Evolutionary conservation across 78 protist species (phyloP).

Genomic region (Goniomonas avonlea): DNA sequence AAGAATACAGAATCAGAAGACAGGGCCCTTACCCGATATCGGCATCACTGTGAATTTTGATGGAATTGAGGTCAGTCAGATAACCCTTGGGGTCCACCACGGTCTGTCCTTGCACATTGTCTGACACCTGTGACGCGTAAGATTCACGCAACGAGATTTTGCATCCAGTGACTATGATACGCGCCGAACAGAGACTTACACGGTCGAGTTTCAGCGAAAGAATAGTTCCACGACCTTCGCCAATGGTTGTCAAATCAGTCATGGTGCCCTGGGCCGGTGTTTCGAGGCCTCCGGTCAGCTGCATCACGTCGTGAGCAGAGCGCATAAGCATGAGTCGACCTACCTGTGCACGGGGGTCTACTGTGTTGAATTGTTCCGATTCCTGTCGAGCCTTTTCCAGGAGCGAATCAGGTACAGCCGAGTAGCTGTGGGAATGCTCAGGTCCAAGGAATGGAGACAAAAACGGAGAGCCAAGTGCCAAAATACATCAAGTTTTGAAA

Average conservation of each 20-base stretch:
- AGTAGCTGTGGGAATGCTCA: no score
- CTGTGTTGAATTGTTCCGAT: neutral
- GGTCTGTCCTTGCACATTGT: conserved; percentile 81
- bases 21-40: conserved; percentile 39
- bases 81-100: conserved; percentile 89
- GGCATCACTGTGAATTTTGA: conserved; percentile 24
- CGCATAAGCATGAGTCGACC: neutral
- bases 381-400: conserved; percentile 26
- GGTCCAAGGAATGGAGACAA: neutral
- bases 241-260: conserved; percentile 69
- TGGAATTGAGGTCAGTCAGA: conserved; percentile 39
- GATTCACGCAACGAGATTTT: neutral
- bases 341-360: neutral
- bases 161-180: neutral
- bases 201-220: conserved; percentile 52
- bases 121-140: conserved; percentile 37
- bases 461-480: no score
- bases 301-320: neutral
- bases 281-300: neutral
- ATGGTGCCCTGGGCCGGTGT: no score
- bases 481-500: no score
- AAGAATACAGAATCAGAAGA: neutral
- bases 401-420: conserved; percentile 38
- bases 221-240: conserved; percentile 61
- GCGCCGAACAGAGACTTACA: neutral